Conservation (phyloP, 768 basidiomycete species). For the Macrolepiota fuliginosa region DNA sequence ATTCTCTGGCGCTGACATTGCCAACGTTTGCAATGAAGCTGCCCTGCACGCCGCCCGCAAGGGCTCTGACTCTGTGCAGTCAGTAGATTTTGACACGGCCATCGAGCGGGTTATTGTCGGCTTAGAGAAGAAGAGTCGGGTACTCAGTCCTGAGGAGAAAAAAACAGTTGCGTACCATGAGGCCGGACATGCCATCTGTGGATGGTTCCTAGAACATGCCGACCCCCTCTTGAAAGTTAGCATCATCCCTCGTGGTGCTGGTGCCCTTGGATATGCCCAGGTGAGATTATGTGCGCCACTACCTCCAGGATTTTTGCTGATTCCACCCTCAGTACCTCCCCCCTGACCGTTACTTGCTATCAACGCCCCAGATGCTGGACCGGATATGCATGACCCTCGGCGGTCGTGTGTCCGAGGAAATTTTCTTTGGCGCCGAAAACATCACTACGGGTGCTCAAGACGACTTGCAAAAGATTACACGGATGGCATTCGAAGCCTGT, state of each 20-base stretch:
- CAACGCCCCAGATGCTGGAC: slow-evolving; percentile 92
- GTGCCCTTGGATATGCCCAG: slow-evolving; percentile 95
- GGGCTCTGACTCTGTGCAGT: slow-evolving; percentile 71
- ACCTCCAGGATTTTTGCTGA: slow-evolving; percentile 10
- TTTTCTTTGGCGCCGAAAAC: slow-evolving; percentile 88
- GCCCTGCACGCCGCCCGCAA: slow-evolving; percentile 93
- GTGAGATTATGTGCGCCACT: slow-evolving; percentile 34
- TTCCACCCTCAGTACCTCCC: slow-evolving; percentile 71
- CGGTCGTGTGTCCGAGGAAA: slow-evolving; percentile 96
- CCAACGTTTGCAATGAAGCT: slow-evolving; percentile 98
- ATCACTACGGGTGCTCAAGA: slow-evolving; percentile 99
- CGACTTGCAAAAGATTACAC: slow-evolving; percentile 96
- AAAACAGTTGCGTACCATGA: slow-evolving; percentile 99
- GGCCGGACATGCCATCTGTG: slow-evolving; percentile 97
- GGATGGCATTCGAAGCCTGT: slow-evolving; percentile 95
- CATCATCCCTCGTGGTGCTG: slow-evolving; percentile 96
- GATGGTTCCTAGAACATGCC: slow-evolving; percentile 98
- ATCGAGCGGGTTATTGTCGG: slow-evolving; percentile 99
- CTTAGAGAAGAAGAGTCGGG: slow-evolving; percentile 91
- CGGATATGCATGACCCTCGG: slow-evolving; percentile 99
- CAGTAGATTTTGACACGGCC: slow-evolving; percentile 91
- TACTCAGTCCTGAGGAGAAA: slow-evolving; percentile 95
- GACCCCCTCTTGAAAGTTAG: slow-evolving; percentile 97
- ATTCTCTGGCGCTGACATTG: slow-evolving; percentile 98
- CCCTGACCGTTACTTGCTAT: slow-evolving; percentile 92